Percentiles rank a stretch among this genome's conserved stretches.
Evolutionary conservation across 148 eudicot species (phyloP).

Genomic region (Vaccinium darrowii): DNA sequence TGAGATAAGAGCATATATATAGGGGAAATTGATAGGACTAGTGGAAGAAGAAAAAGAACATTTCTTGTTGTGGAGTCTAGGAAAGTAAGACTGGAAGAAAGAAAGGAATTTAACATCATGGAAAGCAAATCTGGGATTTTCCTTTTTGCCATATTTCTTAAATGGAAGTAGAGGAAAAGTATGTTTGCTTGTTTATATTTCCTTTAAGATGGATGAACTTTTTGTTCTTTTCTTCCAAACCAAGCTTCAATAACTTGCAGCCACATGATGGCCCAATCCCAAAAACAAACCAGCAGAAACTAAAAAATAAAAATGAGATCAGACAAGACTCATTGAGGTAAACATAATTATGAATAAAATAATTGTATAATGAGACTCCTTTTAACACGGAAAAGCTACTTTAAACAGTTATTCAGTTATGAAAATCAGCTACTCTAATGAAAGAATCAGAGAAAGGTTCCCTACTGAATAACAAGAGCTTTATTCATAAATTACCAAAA

Average conservation of each 20-base stretch:
- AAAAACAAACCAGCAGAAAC: neutral
- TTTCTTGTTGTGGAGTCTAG: conserved; percentile 38
- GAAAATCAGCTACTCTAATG: neutral
- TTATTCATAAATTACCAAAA: neutral
- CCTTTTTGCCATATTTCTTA: neutral
- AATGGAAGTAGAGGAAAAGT: conserved; percentile 20
- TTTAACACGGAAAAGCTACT: neutral
- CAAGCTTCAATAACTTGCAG: neutral
- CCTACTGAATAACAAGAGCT: neutral
- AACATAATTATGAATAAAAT: neutral
- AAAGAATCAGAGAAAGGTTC: neutral
- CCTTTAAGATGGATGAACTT: neutral
- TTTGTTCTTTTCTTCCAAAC: conserved; percentile 25
- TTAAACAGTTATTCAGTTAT: neutral
- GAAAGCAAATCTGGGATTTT: conserved; percentile 12
- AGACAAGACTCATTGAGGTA: neutral
- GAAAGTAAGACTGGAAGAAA: conserved; percentile 35
- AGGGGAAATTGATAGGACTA: neutral
- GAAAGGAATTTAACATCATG: conserved; percentile 31
- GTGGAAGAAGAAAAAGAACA: conserved; percentile 31
- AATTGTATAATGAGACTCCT: neutral
- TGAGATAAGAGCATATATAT: conserved; percentile 11
- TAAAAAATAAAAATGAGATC: neutral
- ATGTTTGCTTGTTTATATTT: conserved; percentile 10
- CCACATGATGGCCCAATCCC: neutral